These are phyloP conservation scores for Lecanicillium sp. DNA, from an alignment of 2,329 filamentous ascomycete species.

Conservation along the genomic window DNA sequence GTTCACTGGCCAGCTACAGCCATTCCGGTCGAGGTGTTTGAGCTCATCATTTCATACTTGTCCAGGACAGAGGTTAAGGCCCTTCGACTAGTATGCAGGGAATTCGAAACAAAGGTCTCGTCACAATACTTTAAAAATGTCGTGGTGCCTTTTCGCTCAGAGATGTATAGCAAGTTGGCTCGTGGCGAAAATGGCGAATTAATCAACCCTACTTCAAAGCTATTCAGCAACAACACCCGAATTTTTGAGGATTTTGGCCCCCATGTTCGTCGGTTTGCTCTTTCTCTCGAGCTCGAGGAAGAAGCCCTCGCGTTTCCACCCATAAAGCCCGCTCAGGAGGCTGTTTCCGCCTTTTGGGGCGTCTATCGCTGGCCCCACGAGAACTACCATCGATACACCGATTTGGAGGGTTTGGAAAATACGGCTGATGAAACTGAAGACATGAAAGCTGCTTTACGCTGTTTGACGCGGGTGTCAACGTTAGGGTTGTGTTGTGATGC, in stretches of 20 bases:
- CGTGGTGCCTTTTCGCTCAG: conserved; percentile 56
- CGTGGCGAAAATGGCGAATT: conserved; percentile 14
- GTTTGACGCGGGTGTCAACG: conserved; percentile 46
- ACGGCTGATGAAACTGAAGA: conserved; percentile 54
- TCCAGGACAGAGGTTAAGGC: conserved; percentile 49
- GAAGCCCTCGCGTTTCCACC: conserved; percentile 39
- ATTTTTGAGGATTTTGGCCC: conserved; percentile 53
- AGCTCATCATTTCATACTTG: conserved; percentile 45
- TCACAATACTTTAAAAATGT: conserved; percentile 52
- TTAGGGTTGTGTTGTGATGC: conserved; percentile 61
- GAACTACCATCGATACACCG: conserved; percentile 49
- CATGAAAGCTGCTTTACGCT: conserved; percentile 53
- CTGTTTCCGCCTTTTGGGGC: conserved; percentile 52
- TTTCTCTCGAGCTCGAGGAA: conserved; percentile 61
- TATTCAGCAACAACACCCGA: conserved; percentile 43
- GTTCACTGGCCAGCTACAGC: too few species aligned
- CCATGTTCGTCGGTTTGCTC: conserved; percentile 54
- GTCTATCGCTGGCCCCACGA: conserved; percentile 55
- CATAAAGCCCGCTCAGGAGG: conserved; percentile 45
- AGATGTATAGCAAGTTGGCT: conserved; percentile 42
- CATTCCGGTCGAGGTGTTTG: conserved; percentile 52
- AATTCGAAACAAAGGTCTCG: conserved; percentile 49
- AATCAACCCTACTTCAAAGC: conserved; percentile 15
- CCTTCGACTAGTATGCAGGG: conserved; percentile 52
- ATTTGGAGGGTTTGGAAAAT: conserved; percentile 51